Base-by-base conservation (phyloP, 192 early-diverging fungal species). In the Coemansia sp. region DNA sequence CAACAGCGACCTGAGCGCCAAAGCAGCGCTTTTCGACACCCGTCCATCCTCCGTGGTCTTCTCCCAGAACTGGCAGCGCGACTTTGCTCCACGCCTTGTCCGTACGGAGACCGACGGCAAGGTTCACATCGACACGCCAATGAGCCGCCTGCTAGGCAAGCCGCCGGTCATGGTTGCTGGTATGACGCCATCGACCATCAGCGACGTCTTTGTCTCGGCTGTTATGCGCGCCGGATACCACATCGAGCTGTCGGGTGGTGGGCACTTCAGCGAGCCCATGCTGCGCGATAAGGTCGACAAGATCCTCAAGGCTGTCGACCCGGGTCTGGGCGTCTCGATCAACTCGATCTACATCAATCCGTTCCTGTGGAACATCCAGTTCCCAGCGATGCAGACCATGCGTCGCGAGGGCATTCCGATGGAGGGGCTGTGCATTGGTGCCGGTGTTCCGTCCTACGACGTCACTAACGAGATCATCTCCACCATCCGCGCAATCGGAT, bases 141-240 rank as follows among this genome's bases (percentile, higher is more conserved):
- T 96, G 88, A 91, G 88, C 49, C 91, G 93, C 51, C 86, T 96
- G 58, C 73, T 94, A 30, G 89, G 89, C 69, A 95, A 95, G 85
- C 90, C 95, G 23, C 95, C 95, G 53, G 68, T 96, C 60, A 94
- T 94, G 95, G 92, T 94, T 39, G 92, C 92, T 45, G 95, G 95
- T 63, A 96, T 96, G 95, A 96, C 95, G 0, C 95, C 95, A 15
- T 92, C 89, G 30, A 96, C 95, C 15, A 88, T 92, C 67, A 89
- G 85, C 63, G 89, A 89, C 48, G 72, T 85, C 44, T 95, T 96
- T 84, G 92, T 94, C 24, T 86, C 89, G 35, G 93, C 95, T 53
- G 87, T 92, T 38, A 91, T 93, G 84, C 95, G 95, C 59, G 92
- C 95, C 49, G 95, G 95, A 9, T 96, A 92, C 75, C 92, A 93